A percentile compares a stretch with the other conserved stretches of the same genome.
phyloP scores from a whole-genome alignment of 257 asterid genomes.

The Voacanga thouarsii region DNA sequence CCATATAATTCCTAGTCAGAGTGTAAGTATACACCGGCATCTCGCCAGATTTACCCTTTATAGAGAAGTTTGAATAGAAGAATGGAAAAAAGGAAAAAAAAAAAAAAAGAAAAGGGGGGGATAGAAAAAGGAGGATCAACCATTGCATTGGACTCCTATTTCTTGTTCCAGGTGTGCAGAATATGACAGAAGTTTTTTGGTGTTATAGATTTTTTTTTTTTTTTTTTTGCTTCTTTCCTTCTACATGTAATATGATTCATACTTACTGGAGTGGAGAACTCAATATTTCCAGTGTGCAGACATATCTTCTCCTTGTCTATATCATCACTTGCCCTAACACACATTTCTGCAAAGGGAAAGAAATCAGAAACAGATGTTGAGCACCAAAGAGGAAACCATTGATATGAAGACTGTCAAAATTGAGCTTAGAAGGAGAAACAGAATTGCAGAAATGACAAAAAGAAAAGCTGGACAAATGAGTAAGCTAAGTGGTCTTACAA shows the following conservation, averaged over 20 bases:
- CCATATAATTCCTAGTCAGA: slow-evolving; percentile 48
- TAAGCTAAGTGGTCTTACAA: slow-evolving; percentile 31
- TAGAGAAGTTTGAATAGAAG: slow-evolving; percentile 40
- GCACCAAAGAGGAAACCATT: background rate
- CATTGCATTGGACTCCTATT: slow-evolving; percentile 37
- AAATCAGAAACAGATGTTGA: slow-evolving; percentile 9
- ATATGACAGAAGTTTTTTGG: slow-evolving; percentile 42
- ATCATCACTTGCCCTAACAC: slow-evolving; percentile 17
- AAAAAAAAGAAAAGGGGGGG: slow-evolving; percentile 31
- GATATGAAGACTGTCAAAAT: slow-evolving; percentile 13
- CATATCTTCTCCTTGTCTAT: slow-evolving; percentile 23
- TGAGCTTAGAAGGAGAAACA: slow-evolving; percentile 10
- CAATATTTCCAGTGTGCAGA: slow-evolving; percentile 48
- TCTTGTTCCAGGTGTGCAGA: slow-evolving; percentile 61
- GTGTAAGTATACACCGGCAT: slow-evolving; percentile 75
- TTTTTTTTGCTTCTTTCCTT: slow-evolving; percentile 20
- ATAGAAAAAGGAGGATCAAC: slow-evolving; percentile 51
- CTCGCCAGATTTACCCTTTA: slow-evolving; percentile 65
- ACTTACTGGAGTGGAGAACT: slow-evolving; percentile 61
- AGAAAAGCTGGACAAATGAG: background rate
- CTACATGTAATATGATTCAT: slow-evolving; percentile 49
- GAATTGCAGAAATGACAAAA: background rate
- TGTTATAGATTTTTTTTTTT: slow-evolving; percentile 27
- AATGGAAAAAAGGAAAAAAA: slow-evolving; percentile 6
- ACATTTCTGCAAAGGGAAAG: slow-evolving; percentile 13